A percentile compares a stretch with the other conserved stretches of the same genome.
These are phyloP conservation scores for Leccinellum luteum DNA, from an alignment of 768 basidiomycete species.

Conservation along the genomic window DNA sequence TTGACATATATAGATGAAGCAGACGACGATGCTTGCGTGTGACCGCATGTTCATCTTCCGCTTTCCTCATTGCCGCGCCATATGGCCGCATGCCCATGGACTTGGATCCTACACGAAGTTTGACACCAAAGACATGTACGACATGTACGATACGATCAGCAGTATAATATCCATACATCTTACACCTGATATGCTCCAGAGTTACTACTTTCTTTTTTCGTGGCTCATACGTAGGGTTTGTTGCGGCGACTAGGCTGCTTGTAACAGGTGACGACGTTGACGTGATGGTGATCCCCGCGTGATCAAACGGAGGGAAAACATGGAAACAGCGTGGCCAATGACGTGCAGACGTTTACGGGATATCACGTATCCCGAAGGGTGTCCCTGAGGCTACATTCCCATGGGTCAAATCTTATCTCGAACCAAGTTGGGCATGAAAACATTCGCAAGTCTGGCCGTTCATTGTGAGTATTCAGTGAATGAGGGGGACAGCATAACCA, in stretches of 20 bases:
- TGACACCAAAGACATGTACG: conserved; percentile 20
- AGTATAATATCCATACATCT: conserved; percentile 24
- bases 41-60: conserved; percentile 18
- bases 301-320: background rate
- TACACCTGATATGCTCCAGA: conserved; percentile 2
- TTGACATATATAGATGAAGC: conserved; percentile 21
- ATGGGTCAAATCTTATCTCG: background rate
- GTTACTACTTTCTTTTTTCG: conserved; percentile 4
- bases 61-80: conserved; percentile 15
- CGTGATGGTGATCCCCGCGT: background rate
- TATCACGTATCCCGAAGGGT: background rate
- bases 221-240: background rate
- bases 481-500: background rate
- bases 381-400: background rate
- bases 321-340: conserved; percentile 9
- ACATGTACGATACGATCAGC: conserved; percentile 26
- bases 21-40: conserved; percentile 15
- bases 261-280: conserved; percentile 8
- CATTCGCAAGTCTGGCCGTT: background rate
- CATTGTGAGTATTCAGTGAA: background rate
- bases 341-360: background rate
- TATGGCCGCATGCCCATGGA: conserved; percentile 19
- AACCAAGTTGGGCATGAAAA: background rate
- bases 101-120: conserved; percentile 5
- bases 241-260: background rate